A percentile compares a stretch with the other conserved stretches of the same genome.
Conservation (phyloP, 768 basidiomycete genomes). For the Psilocybe cyanescens region DNA sequence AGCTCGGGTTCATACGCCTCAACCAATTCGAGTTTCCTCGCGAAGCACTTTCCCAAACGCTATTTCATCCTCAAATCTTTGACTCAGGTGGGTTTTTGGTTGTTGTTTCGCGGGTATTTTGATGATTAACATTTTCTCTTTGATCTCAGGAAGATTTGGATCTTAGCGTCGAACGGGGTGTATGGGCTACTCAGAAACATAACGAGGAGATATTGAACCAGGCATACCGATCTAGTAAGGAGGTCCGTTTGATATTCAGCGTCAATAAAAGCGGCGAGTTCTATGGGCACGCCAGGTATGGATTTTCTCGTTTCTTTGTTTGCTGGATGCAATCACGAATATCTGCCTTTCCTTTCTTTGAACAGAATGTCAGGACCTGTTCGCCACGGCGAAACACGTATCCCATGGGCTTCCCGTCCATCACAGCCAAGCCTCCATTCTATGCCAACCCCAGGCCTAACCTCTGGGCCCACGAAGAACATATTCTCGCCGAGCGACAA, state of each 20-base stretch:
- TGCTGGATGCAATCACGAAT: neutral
- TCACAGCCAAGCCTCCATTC: conserved; percentile 9
- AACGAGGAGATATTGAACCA: conserved; percentile 92
- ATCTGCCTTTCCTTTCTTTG: conserved; percentile 5
- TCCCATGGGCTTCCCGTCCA: conserved; percentile 60
- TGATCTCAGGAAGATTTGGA: conserved; percentile 70
- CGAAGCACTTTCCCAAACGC: conserved; percentile 80
- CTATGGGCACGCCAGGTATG: conserved; percentile 87
- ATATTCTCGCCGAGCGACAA: conserved; percentile 42
- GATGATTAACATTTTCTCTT: neutral
- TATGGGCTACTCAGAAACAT: conserved; percentile 94
- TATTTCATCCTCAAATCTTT: conserved; percentile 92
- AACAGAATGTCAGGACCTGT: conserved; percentile 75
- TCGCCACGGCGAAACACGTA: conserved; percentile 46
- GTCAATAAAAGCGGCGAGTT: conserved; percentile 96
- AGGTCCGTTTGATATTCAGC: conserved; percentile 89
- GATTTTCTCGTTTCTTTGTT: conserved; percentile 5
- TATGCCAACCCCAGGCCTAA: neutral
- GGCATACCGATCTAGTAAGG: conserved; percentile 87
- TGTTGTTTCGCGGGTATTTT: neutral
- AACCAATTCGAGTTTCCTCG: conserved; percentile 82
- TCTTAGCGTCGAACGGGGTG: conserved; percentile 72
- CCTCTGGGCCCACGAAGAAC: neutral
- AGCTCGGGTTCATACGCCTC: conserved; percentile 77
- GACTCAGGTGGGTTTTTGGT: conserved; percentile 59